Evolutionary conservation across 1,284 basidiomycete genomes (phyloP).

Genomic region (Ganoderma lucidum): DNA sequence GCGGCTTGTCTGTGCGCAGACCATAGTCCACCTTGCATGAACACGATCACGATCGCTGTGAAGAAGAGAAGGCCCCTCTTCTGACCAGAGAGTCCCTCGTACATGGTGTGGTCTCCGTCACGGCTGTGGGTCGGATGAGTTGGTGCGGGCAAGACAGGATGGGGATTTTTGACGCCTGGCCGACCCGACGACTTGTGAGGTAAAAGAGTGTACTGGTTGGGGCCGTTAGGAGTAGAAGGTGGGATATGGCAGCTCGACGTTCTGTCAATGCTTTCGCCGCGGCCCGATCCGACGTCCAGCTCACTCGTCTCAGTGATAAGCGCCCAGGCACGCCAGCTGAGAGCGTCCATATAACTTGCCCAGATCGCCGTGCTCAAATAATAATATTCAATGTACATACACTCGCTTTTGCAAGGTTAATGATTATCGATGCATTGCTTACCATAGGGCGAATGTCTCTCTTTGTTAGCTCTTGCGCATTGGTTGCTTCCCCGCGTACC

Average conservation of each 20-base stretch:
- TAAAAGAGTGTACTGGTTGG: conserved; percentile 29
- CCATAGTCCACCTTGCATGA: conserved; percentile 65
- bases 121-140: not conserved
- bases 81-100: conserved; percentile 39
- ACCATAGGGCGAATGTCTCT: too few relatives aligned
- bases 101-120: conserved; percentile 29
- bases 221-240: conserved; percentile 14
- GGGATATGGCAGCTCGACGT: conserved; percentile 6
- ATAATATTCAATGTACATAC: too few relatives aligned
- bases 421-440: too few relatives aligned
- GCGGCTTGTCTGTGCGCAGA: conserved; percentile 44
- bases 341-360: too few relatives aligned
- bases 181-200: conserved; percentile 8
- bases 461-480: too few relatives aligned
- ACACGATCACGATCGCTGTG: conserved; percentile 55
- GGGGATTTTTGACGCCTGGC: conserved; percentile 17
- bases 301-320: not conserved
- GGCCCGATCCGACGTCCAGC: conserved; percentile 9
- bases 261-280: conserved; percentile 5
- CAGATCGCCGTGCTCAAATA: too few relatives aligned
- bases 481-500: too few relatives aligned
- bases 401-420: too few relatives aligned
- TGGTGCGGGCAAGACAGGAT: not conserved
- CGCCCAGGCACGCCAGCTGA: too few relatives aligned
- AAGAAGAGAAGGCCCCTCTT: conserved; percentile 54